These are phyloP conservation scores for Thraustotheca clavata DNA, from an alignment of 352 stramenopile genomes.

Conservation along the genomic window DNA sequence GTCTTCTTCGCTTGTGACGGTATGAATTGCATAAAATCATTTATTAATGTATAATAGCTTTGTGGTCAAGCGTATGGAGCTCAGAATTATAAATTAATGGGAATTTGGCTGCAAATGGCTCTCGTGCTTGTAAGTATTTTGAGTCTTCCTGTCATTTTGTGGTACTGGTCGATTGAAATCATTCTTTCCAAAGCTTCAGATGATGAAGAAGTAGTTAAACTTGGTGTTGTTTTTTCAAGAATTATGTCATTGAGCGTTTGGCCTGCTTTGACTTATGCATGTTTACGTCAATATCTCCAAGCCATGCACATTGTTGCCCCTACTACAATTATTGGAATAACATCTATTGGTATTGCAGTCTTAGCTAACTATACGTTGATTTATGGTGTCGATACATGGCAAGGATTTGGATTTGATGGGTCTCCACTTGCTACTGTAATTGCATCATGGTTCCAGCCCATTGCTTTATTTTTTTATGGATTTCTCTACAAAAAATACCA, in stretches of 20 bases:
- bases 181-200: constrained; percentile 29
- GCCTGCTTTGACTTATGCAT: constrained; percentile 63
- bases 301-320: constrained; percentile 73
- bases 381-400: constrained; percentile 35
- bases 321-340: constrained; percentile 53
- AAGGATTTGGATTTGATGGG: constrained; percentile 60
- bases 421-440: constrained; percentile 65
- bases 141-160: background rate
- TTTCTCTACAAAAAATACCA: constrained; percentile 71
- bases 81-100: constrained; percentile 54
- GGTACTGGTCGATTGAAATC: background rate
- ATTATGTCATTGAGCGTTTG: constrained; percentile 71
- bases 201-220: constrained; percentile 44
- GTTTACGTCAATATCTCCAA: constrained; percentile 72
- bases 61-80: constrained; percentile 68
- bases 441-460: constrained; percentile 68
- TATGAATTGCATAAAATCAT: background rate
- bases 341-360: constrained; percentile 54
- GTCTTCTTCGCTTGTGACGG: constrained; percentile 57
- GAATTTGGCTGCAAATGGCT: constrained; percentile 64
- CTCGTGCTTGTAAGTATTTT: constrained; percentile 45
- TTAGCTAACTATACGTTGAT: constrained; percentile 69
- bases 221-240: constrained; percentile 57
- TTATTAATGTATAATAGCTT: constrained; percentile 26
- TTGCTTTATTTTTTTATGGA: constrained; percentile 63